Evolutionary conservation across 2,329 filamentous ascomycete species (phyloP).

Genomic region (Sodiomyces alkalinus): DNA sequence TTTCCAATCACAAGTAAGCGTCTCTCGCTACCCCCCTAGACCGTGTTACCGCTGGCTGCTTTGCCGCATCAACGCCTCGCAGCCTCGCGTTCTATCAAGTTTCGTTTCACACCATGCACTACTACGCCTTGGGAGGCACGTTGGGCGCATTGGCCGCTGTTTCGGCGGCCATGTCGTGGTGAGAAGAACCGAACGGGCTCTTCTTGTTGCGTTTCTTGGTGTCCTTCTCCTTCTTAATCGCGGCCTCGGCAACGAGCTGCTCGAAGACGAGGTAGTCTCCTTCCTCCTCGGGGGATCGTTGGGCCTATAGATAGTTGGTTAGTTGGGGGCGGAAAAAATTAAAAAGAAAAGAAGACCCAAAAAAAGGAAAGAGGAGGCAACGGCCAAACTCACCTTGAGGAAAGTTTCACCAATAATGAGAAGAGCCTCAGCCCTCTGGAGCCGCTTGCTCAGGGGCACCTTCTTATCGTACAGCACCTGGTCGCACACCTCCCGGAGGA

Average conservation of each 20-base stretch:
- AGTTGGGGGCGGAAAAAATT: too few species aligned
- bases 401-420: slow-evolving; percentile 83
- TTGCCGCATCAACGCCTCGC: neutral
- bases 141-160: slow-evolving; percentile 13
- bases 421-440: slow-evolving; percentile 83
- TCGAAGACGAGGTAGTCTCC: slow-evolving; percentile 98
- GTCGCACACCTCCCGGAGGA: slow-evolving; percentile 89
- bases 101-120: too few species aligned
- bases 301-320: slow-evolving; percentile 40
- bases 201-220: slow-evolving; percentile 52
- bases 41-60: too few species aligned
- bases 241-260: slow-evolving; percentile 90
- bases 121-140: slow-evolving; percentile 10
- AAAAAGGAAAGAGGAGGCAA: neutral
- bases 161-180: slow-evolving; percentile 13
- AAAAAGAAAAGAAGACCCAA: too few species aligned
- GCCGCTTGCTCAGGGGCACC: slow-evolving; percentile 66
- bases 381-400: slow-evolving; percentile 52
- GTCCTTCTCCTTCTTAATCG: slow-evolving; percentile 86
- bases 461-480: slow-evolving; percentile 65
- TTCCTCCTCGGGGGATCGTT: slow-evolving; percentile 86
- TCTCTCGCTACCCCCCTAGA: too few species aligned
- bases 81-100: slow-evolving; percentile 5
- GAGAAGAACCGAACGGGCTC: too few species aligned
- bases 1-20: too few species aligned